A percentile compares a stretch with the other conserved stretches of the same genome.
Evolutionary conservation across 352 stramenopile species (phyloP).

Genomic region (Globisporangium polare): DNA sequence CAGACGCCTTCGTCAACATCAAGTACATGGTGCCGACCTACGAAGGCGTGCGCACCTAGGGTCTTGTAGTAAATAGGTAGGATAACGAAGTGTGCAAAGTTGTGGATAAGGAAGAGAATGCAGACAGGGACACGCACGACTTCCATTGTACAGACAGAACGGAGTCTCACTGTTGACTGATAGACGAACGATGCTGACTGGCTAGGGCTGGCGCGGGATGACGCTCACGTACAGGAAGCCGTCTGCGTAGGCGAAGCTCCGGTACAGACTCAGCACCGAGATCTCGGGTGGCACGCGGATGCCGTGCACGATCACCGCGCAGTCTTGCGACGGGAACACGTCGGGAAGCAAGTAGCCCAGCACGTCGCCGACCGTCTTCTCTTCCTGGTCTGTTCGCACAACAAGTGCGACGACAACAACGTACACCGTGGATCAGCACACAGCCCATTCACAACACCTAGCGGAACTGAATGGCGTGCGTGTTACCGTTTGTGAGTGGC

Average conservation of each 20-base stretch:
- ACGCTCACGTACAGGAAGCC: conserved; percentile 72
- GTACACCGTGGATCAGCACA: no score
- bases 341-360: conserved; percentile 59
- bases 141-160: conserved; percentile 7
- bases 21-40: conserved; percentile 98
- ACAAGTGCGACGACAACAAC: neutral
- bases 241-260: conserved; percentile 64
- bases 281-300: conserved; percentile 41
- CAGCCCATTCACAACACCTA: no score
- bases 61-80: neutral
- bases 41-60: conserved; percentile 55
- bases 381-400: conserved; percentile 18
- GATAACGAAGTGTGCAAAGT: neutral
- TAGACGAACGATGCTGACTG: no score
- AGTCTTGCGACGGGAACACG: conserved; percentile 30
- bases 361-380: conserved; percentile 47
- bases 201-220: conserved; percentile 8
- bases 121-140: neutral
- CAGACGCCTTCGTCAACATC: conserved; percentile 92
- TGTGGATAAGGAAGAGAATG: neutral
- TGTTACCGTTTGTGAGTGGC: conserved; percentile 35
- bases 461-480: neutral
- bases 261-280: conserved; percentile 60
- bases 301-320: conserved; percentile 54
- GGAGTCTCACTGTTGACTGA: no score